Evolutionary conservation across 306 rosid genomes (phyloP).

Genomic region (Cyamopsis tetragonoloba): DNA sequence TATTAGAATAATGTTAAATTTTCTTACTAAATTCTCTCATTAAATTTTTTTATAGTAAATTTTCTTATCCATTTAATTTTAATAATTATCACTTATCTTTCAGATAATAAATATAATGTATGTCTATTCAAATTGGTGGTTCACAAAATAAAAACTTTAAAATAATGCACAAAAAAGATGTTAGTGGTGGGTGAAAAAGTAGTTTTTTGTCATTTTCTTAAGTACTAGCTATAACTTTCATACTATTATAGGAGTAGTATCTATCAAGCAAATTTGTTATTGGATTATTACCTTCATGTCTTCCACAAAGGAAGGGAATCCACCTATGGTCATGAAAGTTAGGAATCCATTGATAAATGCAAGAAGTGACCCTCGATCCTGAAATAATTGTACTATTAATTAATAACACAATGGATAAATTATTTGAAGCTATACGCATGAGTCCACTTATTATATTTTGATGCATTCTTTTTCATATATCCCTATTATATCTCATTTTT

Average conservation of each 20-base stretch:
- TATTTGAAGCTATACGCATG: not conserved
- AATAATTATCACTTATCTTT: no score
- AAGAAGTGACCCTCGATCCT: constrained; percentile 68
- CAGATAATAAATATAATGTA: no score
- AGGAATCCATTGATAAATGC: constrained; percentile 58
- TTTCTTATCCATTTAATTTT: no score
- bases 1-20: not conserved
- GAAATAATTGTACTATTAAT: not conserved
- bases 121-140: no score
- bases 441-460: not conserved
- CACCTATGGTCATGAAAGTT: constrained; percentile 84
- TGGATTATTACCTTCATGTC: constrained; percentile 64
- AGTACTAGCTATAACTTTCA: no score
- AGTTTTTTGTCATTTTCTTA: no score
- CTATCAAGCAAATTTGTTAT: not conserved
- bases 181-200: no score
- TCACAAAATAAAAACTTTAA: no score
- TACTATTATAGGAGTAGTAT: no score
- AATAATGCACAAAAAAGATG: no score
- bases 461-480: not conserved
- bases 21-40: no score
- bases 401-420: not conserved
- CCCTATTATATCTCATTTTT: no score
- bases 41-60: not conserved
- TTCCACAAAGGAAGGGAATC: constrained; percentile 84